Conservation (phyloP, 352 stramenopile genomes). For the Globisporangium nodosum region DNA sequence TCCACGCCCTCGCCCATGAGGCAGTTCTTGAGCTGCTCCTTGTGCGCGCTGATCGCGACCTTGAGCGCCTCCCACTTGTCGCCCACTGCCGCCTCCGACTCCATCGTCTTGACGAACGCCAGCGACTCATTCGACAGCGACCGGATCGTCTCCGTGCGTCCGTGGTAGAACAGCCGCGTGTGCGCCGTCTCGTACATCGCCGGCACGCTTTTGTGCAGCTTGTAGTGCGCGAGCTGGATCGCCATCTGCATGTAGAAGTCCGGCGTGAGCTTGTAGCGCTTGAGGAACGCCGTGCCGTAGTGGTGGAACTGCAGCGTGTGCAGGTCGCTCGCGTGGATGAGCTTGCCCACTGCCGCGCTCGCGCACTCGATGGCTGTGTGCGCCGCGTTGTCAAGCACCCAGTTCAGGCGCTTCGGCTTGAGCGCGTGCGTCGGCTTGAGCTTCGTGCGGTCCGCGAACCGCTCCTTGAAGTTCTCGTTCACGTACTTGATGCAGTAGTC, state of each 20-base stretch:
- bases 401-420: constrained; percentile 71
- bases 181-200: constrained; percentile 97
- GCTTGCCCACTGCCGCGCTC: constrained; percentile 85
- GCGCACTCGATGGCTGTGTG: constrained; percentile 83
- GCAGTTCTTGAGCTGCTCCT: constrained; percentile 85
- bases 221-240: constrained; percentile 97
- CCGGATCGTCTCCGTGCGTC: constrained; percentile 91
- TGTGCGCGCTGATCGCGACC: constrained; percentile 88
- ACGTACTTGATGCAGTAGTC: constrained; percentile 93
- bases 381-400: constrained; percentile 78
- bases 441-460: constrained; percentile 69
- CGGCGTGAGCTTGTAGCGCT: constrained; percentile 93
- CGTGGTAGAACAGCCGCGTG: constrained; percentile 96
- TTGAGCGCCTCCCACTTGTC: constrained; percentile 86
- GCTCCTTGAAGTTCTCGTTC: constrained; percentile 87
- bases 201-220: constrained; percentile 90
- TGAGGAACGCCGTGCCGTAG: constrained; percentile 90
- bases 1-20: constrained; percentile 90
- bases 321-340: constrained; percentile 91
- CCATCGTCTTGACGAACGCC: constrained; percentile 90
- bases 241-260: constrained; percentile 97
- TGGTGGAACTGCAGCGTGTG: constrained; percentile 89
- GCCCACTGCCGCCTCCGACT: constrained; percentile 47
- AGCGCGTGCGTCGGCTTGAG: constrained; percentile 58
- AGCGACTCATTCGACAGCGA: constrained; percentile 87